Percentiles rank a stretch among this genome's conserved stretches.
These are phyloP conservation scores for Colletotrichum sp. DNA, from an alignment of 2,329 filamentous ascomycete genomes.

Conservation along the genomic window DNA sequence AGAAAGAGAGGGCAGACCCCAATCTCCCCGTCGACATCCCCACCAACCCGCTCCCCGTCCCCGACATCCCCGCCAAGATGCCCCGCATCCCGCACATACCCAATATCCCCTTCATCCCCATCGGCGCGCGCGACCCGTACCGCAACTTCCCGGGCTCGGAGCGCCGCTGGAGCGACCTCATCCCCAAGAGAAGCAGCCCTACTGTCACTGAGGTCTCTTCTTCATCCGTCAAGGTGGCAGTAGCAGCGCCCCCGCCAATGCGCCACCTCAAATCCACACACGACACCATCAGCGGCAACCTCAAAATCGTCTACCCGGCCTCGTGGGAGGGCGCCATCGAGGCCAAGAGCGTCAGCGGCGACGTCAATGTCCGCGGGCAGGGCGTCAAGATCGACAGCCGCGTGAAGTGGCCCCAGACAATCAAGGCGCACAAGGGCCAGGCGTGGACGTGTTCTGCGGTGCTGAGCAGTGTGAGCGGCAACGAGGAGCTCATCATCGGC, in stretches of 20 bases:
- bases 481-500: not conserved
- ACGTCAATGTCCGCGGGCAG: constrained; percentile 42
- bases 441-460: not conserved
- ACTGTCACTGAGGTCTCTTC: not conserved
- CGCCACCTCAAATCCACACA: constrained; percentile 44
- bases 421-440: constrained; percentile 30
- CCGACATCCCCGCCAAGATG: not conserved
- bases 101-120: not conserved
- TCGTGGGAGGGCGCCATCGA: constrained; percentile 53
- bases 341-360: constrained; percentile 44
- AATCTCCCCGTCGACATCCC: constrained; percentile 19
- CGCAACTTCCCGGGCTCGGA: constrained; percentile 17
- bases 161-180: not conserved
- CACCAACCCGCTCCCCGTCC: constrained; percentile 11
- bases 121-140: constrained; percentile 22
- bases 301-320: constrained; percentile 49
- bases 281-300: constrained; percentile 45
- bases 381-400: constrained; percentile 43
- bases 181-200: not conserved
- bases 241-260: constrained; percentile 26
- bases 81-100: constrained; percentile 3
- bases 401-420: constrained; percentile 36
- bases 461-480: constrained; percentile 1
- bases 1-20: constrained; percentile 14
- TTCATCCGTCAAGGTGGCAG: not conserved